Conservation (phyloP, 2,329 filamentous ascomycete genomes). For the Bipolaris bicolor region DNA sequence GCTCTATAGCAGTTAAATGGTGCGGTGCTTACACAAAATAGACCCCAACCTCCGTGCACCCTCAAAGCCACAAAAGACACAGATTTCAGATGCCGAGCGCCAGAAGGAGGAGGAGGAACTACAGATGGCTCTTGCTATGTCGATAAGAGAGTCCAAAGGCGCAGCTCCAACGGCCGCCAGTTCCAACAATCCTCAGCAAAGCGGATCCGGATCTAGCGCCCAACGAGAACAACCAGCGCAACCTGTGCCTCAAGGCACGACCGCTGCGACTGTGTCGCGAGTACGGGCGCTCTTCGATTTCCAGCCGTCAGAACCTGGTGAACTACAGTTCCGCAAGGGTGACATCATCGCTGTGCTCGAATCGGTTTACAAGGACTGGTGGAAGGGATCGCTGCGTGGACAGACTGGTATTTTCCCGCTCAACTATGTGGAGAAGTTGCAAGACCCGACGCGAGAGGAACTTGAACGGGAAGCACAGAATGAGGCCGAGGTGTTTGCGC, state of each 20-base stretch:
- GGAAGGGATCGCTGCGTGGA: constrained; percentile 92
- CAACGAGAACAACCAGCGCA: constrained; percentile 56
- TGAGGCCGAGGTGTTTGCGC: constrained; percentile 80
- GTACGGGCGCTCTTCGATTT: constrained; percentile 96
- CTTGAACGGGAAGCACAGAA: constrained; percentile 94
- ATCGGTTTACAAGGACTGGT: constrained; percentile 99
- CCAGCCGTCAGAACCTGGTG: constrained; percentile 88
- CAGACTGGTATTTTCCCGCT: constrained; percentile 97
- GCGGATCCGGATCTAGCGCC: constrained; percentile 26
- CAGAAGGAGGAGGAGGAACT: constrained; percentile 97
- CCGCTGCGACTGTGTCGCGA: constrained; percentile 92
- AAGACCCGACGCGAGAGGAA: constrained; percentile 93
- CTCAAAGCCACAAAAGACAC: constrained; percentile 89
- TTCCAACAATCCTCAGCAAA: constrained; percentile 49
- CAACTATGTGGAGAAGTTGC: constrained; percentile 97
- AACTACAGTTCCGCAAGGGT: constrained; percentile 94
- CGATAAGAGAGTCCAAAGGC: constrained; percentile 79
- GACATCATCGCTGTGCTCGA: constrained; percentile 97
- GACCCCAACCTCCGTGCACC: constrained; percentile 91
- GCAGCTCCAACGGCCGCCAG: constrained; percentile 50
- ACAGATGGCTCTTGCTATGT: constrained; percentile 92
- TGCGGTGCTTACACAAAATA: constrained; percentile 46
- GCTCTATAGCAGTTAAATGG: not conserved
- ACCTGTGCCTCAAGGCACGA: constrained; percentile 78
- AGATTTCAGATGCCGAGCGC: constrained; percentile 86